These are phyloP conservation scores for Chlorella sp. DNA, from an alignment of 139 green algal genomes.

Conservation along the genomic window DNA sequence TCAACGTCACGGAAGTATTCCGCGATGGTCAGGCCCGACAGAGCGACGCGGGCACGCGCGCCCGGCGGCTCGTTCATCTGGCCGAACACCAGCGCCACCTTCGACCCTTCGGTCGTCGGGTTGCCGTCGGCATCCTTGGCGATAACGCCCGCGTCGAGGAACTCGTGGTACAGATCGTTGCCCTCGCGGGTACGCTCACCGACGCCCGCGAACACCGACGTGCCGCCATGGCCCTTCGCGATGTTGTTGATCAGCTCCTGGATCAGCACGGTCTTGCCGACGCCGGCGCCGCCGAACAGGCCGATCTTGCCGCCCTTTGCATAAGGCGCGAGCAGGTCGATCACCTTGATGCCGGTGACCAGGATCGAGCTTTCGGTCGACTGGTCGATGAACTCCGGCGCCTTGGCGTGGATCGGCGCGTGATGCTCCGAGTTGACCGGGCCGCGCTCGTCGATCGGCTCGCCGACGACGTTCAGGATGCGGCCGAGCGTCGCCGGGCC, in stretches of 20 bases:
- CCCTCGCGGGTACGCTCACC: slow-evolving; percentile 99
- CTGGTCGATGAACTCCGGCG: slow-evolving; percentile 96
- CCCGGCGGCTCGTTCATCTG: slow-evolving; percentile 99
- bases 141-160: slow-evolving; percentile 98
- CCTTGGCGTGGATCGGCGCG: slow-evolving; percentile 96
- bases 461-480: slow-evolving; percentile 99
- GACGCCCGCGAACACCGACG: slow-evolving; percentile 99
- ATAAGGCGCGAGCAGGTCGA: slow-evolving; percentile 99
- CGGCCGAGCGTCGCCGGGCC: slow-evolving; percentile 95
- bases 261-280: slow-evolving; percentile 99
- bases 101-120: too few species aligned
- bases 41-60: slow-evolving; percentile 96
- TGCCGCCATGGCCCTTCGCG: slow-evolving; percentile 99
- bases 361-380: slow-evolving; percentile 97
- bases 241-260: slow-evolving; percentile 99
- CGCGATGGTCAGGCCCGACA: slow-evolving; percentile 98
- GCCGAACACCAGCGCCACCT: slow-evolving; percentile 99
- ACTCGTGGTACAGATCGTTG: slow-evolving; percentile 99
- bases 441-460: slow-evolving; percentile 98
- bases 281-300: slow-evolving; percentile 98
- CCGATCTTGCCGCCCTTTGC: slow-evolving; percentile 99
- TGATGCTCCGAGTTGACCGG: slow-evolving; percentile 86
- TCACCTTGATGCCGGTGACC: slow-evolving; percentile 99
- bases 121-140: slow-evolving; percentile 85
- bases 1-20: slow-evolving; percentile 99